These are phyloP conservation scores for Penstemon barbatus DNA, from an alignment of 257 asterid species.

Conservation along the genomic window DNA sequence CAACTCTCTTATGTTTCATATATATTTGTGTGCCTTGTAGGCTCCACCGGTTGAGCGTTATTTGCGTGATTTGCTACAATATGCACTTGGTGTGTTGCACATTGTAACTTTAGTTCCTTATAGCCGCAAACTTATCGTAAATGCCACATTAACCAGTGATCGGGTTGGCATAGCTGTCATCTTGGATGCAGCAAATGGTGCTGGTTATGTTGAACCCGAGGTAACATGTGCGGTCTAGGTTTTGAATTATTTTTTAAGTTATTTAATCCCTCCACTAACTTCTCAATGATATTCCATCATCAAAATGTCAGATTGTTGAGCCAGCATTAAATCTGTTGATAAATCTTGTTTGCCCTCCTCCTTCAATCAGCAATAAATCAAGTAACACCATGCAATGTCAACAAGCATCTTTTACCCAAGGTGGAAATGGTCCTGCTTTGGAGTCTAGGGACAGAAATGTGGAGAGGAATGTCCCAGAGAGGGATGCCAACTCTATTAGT, in stretches of 20 bases:
- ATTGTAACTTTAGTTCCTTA: constrained; percentile 83
- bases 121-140: constrained; percentile 82
- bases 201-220: constrained; percentile 96
- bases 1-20: constrained; percentile 9
- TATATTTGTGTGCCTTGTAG: constrained; percentile 41
- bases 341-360: constrained; percentile 98
- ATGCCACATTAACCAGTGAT: constrained; percentile 84
- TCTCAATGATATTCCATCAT: constrained; percentile 4
- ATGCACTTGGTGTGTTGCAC: constrained; percentile 90
- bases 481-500: constrained; percentile 39
- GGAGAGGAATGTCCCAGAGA: constrained; percentile 51
- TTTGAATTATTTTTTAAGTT: neutral
- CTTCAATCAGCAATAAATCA: constrained; percentile 94
- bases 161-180: constrained; percentile 95
- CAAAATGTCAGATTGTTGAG: constrained; percentile 74
- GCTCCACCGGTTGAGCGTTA: constrained; percentile 98
- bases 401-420: constrained; percentile 53
- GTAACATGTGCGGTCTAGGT: constrained; percentile 34
- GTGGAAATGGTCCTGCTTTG: constrained; percentile 51
- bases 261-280: constrained; percentile 10
- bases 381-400: too few species aligned
- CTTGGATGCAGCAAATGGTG: constrained; percentile 94
- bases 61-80: constrained; percentile 90
- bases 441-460: constrained; percentile 67
- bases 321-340: constrained; percentile 84